Evolutionary conservation across 1,139 yeast species (phyloP).

Genomic region (Sugiyamaella neomexicana): DNA sequence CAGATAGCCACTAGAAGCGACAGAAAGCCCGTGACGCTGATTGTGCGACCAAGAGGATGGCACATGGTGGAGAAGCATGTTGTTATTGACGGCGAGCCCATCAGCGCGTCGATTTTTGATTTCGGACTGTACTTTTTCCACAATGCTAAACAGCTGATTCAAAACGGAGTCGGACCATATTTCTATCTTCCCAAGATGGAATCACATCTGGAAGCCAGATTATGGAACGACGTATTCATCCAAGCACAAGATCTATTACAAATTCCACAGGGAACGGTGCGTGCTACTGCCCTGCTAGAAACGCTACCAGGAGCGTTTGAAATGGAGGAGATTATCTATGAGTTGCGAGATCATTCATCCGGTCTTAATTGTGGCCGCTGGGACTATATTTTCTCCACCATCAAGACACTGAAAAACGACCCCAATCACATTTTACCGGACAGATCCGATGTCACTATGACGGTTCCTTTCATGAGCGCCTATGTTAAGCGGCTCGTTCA

Average conservation of each 20-base stretch:
- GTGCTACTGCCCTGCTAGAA: constrained; percentile 73
- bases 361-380: constrained; percentile 80
- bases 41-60: constrained; percentile 85
- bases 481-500: constrained; percentile 65
- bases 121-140: constrained; percentile 74
- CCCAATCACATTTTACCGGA: constrained; percentile 65
- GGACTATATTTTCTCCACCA: constrained; percentile 74
- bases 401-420: constrained; percentile 63
- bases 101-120: constrained; percentile 71
- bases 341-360: constrained; percentile 67
- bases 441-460: constrained; percentile 71
- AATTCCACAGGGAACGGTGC: constrained; percentile 64
- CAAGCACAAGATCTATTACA: constrained; percentile 63
- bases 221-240: constrained; percentile 74
- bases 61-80: constrained; percentile 74
- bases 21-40: constrained; percentile 40
- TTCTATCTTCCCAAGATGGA: constrained; percentile 77
- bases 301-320: constrained; percentile 75
- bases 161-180: constrained; percentile 68
- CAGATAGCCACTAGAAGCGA: constrained; percentile 58
- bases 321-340: constrained; percentile 76
- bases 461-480: constrained; percentile 69
- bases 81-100: constrained; percentile 68
- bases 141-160: constrained; percentile 60
- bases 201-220: constrained; percentile 71